Evolutionary conservation across 768 basidiomycete genomes (phyloP).

Genomic region (Suillus plorans): DNA sequence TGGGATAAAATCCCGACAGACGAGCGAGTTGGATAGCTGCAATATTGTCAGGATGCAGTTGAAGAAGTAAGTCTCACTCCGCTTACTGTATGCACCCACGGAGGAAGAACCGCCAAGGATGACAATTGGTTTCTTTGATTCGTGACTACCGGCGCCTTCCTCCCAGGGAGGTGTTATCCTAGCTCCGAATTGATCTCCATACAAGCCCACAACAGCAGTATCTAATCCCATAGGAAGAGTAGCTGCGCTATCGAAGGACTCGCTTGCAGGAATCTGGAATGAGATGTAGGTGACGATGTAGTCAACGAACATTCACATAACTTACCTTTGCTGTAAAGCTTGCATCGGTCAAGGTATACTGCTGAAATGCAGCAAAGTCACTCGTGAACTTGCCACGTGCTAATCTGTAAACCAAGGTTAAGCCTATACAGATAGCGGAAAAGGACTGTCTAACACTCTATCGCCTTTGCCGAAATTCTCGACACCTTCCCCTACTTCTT

Average conservation of each 20-base stretch:
- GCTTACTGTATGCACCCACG: too few relatives aligned
- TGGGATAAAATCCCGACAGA: too few relatives aligned
- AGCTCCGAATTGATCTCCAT: conserved; percentile 37
- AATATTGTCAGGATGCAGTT: too few relatives aligned
- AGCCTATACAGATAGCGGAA: conserved; percentile 16
- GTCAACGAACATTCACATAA: not conserved
- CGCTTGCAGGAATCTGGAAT: conserved; percentile 43
- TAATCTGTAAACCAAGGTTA: conserved; percentile 27
- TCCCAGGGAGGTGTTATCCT: conserved; percentile 39
- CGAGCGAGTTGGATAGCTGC: too few relatives aligned
- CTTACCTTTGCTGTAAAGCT: conserved; percentile 39
- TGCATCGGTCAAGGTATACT: conserved; percentile 35
- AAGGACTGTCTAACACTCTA: conserved; percentile 32
- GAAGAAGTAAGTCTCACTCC: too few relatives aligned
- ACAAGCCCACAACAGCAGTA: conserved; percentile 51
- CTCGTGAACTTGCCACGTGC: conserved; percentile 4
- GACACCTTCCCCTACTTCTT: conserved; percentile 39
- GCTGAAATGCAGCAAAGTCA: conserved; percentile 38
- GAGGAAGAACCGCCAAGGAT: too few relatives aligned
- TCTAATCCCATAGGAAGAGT: conserved; percentile 47
- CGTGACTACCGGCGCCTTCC: conserved; percentile 33
- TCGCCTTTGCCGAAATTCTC: conserved; percentile 36
- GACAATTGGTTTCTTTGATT: conserved; percentile 34
- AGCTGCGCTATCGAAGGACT: conserved; percentile 44
- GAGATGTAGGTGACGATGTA: not conserved